phyloP scores from a whole-genome alignment of 2,329 filamentous ascomycete genomes.

The Bipolaris sorokiniana region DNA sequence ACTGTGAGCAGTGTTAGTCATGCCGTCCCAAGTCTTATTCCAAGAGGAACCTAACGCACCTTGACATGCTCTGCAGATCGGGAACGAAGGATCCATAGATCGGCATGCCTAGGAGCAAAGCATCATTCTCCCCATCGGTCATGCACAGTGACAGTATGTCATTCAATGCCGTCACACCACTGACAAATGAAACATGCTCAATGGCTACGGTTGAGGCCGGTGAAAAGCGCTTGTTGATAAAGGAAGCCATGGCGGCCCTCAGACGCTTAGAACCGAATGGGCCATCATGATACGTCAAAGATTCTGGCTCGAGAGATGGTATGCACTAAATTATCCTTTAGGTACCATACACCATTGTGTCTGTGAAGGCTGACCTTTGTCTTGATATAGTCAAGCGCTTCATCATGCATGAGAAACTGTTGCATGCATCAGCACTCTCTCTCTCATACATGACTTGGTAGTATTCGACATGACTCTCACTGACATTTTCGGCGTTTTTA shows the following conservation, averaged over 20 bases:
- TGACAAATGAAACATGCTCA: constrained; percentile 8
- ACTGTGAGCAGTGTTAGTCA: background rate
- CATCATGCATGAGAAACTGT: constrained; percentile 11
- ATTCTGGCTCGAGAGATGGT: background rate
- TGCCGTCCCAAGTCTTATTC: background rate
- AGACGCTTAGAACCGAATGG: constrained; percentile 10
- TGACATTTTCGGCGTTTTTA: constrained; percentile 7
- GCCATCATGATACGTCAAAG: constrained; percentile 14
- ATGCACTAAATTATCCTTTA: constrained; percentile 2
- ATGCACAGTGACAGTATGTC: constrained; percentile 12
- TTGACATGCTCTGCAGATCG: constrained; percentile 14
- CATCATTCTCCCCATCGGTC: constrained; percentile 10
- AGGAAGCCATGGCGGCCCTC: constrained; percentile 7
- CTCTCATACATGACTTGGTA: background rate
- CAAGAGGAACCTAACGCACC: background rate
- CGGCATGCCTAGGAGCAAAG: constrained; percentile 13
- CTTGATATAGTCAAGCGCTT: constrained; percentile 2
- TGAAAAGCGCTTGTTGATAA: constrained; percentile 10
- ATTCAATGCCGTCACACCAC: constrained; percentile 11
- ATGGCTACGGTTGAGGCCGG: constrained; percentile 3
- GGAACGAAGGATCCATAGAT: constrained; percentile 12
- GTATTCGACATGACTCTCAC: background rate
- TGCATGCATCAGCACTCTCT: background rate
- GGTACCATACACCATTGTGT: background rate
- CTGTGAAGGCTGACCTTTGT: constrained; percentile 7